Evolutionary conservation across 805 yeast species (phyloP).

Genomic region (Saturnispora serradocipensis): DNA sequence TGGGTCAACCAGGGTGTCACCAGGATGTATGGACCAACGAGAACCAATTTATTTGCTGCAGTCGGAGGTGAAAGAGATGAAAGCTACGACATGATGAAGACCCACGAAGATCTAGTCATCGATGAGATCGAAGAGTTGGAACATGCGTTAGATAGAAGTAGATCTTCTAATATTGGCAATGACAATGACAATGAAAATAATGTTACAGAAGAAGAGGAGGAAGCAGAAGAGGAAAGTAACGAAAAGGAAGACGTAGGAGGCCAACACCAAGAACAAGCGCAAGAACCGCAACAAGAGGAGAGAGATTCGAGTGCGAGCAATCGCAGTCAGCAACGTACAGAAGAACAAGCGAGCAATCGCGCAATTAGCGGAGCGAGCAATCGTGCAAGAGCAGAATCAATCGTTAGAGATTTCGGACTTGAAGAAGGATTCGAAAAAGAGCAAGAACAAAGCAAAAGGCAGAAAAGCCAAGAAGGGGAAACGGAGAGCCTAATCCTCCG

Average conservation of each 20-base stretch:
- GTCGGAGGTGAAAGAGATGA: slow-evolving; percentile 4
- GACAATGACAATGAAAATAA: background rate
- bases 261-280: background rate
- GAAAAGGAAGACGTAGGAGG: background rate
- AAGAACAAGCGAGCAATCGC: slow-evolving; percentile 16
- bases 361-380: slow-evolving; percentile 10
- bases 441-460: slow-evolving; percentile 10
- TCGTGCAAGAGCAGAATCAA: slow-evolving; percentile 8
- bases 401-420: background rate
- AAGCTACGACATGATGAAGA: slow-evolving; percentile 16
- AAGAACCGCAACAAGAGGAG: background rate
- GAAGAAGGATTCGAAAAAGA: slow-evolving; percentile 1
- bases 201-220: background rate
- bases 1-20: slow-evolving; percentile 19
- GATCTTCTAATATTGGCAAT: background rate
- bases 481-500: slow-evolving; percentile 10
- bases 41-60: slow-evolving; percentile 10
- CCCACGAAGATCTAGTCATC: background rate
- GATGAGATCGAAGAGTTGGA: slow-evolving; percentile 18
- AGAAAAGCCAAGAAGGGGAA: slow-evolving; percentile 13
- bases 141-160: slow-evolving; percentile 5
- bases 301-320: slow-evolving; percentile 13
- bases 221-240: background rate
- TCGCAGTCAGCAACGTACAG: slow-evolving; percentile 10
- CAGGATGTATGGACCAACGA: slow-evolving; percentile 18